Percentiles rank a stretch among this genome's conserved stretches.
Conservation (phyloP, 805 yeast species). For the Candida sanyiensis region DNA sequence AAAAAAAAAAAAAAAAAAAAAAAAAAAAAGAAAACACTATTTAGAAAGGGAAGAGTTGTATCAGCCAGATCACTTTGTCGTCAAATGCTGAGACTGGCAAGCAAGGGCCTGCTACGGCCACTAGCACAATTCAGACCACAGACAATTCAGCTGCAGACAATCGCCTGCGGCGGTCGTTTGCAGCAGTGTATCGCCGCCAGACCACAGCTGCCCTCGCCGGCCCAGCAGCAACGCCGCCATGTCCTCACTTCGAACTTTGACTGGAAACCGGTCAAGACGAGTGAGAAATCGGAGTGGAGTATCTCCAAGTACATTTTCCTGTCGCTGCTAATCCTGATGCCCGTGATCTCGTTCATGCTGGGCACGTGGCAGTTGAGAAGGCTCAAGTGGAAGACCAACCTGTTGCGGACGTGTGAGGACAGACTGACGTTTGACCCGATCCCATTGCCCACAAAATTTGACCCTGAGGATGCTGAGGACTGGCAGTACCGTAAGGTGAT, state of each 20-base stretch:
- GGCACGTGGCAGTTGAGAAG: conserved; percentile 94
- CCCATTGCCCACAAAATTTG: conserved; percentile 61
- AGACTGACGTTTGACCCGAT: conserved; percentile 67
- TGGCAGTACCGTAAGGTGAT: conserved; percentile 79
- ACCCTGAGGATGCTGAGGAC: conserved; percentile 59
- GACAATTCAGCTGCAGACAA: background rate
- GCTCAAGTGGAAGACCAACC: conserved; percentile 78
- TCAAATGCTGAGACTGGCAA: background rate
- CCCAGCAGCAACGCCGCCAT: background rate
- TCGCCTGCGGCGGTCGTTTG: background rate
- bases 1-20: too few relatives aligned
- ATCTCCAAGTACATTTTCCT: conserved; percentile 30
- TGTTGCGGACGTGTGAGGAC: conserved; percentile 80
- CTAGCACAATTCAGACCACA: background rate
- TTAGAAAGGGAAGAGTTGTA: too few relatives aligned
- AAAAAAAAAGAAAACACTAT: too few relatives aligned
- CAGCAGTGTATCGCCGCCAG: too few relatives aligned
- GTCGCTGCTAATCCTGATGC: conserved; percentile 58
- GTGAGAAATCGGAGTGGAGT: conserved; percentile 27
- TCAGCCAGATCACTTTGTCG: background rate
- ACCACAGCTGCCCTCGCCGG: too few relatives aligned
- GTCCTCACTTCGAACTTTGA: conserved; percentile 67
- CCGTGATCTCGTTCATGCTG: conserved; percentile 73
- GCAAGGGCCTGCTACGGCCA: background rate
- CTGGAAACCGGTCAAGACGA: conserved; percentile 73